phyloP scores from a whole-genome alignment of 2,329 filamentous ascomycete species.

The Phaeosphaeria sp. region DNA sequence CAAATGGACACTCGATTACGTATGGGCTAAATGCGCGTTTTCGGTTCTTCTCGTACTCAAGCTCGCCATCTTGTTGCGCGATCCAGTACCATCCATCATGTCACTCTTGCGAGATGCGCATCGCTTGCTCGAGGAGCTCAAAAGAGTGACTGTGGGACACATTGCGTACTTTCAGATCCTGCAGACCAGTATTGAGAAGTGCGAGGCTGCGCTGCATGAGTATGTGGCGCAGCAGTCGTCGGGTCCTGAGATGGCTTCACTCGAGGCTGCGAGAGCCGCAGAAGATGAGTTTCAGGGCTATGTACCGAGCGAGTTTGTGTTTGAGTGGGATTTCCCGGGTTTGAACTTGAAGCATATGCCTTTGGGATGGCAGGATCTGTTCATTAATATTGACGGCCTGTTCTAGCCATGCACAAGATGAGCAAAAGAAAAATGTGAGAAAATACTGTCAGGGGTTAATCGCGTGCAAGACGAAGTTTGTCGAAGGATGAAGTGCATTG shows the following conservation, averaged over 20 bases:
- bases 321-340: conserved; percentile 66
- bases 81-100: conserved; percentile 48
- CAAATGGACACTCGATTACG: conserved; percentile 64
- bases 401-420: conserved; percentile 31
- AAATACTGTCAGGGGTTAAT: too few species aligned
- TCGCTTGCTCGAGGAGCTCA: conserved; percentile 53
- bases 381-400: conserved; percentile 52
- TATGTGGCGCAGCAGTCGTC: conserved; percentile 28
- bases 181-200: conserved; percentile 59
- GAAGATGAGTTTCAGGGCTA: conserved; percentile 61
- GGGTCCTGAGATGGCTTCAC: conserved; percentile 1
- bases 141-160: conserved; percentile 51
- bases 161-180: conserved; percentile 59
- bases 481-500: too few species aligned
- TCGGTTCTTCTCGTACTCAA: conserved; percentile 64
- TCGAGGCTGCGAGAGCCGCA: conserved; percentile 31
- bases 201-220: conserved; percentile 54
- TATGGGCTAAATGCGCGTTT: conserved; percentile 66
- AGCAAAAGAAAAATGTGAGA: too few species aligned
- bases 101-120: conserved; percentile 54
- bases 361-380: conserved; percentile 56
- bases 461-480: too few species aligned
- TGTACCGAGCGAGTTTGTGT: conserved; percentile 62
- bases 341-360: conserved; percentile 60
- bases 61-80: conserved; percentile 58